These are phyloP conservation scores for Pseudoneurospora amorphoporcata DNA, from an alignment of 495 filamentous ascomycete species.

Conservation along the genomic window DNA sequence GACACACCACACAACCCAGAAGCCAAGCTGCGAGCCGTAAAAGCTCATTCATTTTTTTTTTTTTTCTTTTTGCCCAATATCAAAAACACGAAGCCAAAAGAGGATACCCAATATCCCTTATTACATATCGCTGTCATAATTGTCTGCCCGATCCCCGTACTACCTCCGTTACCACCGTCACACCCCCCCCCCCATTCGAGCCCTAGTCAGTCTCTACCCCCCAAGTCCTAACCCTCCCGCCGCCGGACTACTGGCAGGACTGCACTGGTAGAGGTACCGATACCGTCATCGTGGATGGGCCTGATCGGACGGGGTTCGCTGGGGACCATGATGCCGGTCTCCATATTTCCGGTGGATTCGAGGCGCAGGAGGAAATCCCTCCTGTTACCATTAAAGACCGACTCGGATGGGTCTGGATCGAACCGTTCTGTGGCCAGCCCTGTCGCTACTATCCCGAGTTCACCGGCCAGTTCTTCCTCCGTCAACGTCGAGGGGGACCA, in stretches of 20 bases:
- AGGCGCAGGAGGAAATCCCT: slow-evolving; percentile 2
- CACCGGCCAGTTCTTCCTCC: slow-evolving; percentile 12
- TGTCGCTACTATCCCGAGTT: slow-evolving; percentile 10
- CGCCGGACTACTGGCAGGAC: not conserved
- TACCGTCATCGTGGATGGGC: not conserved
- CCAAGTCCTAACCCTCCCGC: not conserved
- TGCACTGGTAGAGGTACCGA: not conserved
- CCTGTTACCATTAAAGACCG: slow-evolving; percentile 6
- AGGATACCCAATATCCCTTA: not conserved
- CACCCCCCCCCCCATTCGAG: not conserved
- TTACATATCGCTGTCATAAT: not conserved
- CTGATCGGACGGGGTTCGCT: not conserved
- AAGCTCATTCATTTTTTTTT: not conserved
- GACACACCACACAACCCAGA: not conserved
- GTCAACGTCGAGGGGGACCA: slow-evolving; percentile 9
- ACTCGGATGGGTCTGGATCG: slow-evolving; percentile 10
- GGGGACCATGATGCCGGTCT: not conserved
- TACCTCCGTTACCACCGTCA: not conserved
- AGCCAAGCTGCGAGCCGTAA: not conserved
- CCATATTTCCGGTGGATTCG: slow-evolving; percentile 6
- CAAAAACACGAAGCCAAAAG: not conserved
- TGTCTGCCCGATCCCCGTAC: not conserved
- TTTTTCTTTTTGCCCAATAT: not conserved
- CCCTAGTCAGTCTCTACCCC: not conserved
- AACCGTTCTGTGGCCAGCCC: slow-evolving; percentile 5